Percentiles rank a stretch among this genome's conserved stretches.
phyloP scores from a whole-genome alignment of 768 basidiomycete species.

The Termitomyces sp. region DNA sequence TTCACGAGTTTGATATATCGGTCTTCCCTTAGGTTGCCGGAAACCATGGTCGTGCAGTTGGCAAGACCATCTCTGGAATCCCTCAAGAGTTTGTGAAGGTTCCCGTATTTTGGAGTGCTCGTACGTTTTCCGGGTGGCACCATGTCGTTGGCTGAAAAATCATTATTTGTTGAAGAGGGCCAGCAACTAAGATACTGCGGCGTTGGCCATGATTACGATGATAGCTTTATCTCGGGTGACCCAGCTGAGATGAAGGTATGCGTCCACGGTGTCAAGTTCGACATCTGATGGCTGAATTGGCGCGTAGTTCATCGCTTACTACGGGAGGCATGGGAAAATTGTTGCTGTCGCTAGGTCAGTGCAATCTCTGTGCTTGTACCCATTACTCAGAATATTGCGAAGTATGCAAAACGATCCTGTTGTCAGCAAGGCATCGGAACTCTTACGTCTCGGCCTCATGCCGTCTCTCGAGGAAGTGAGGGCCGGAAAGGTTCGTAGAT shows the following conservation, averaged over 20 bases:
- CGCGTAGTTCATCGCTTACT: slow-evolving; percentile 73
- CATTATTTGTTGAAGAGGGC: slow-evolving; percentile 47
- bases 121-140: slow-evolving; percentile 33
- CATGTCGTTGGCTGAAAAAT: background rate
- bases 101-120: slow-evolving; percentile 89
- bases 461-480: slow-evolving; percentile 69
- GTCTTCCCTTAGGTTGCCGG: slow-evolving; percentile 57
- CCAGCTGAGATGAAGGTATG: slow-evolving; percentile 70
- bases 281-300: background rate
- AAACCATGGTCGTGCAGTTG: slow-evolving; percentile 84
- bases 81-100: slow-evolving; percentile 71
- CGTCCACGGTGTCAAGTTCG: background rate
- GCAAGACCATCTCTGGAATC: slow-evolving; percentile 63
- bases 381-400: background rate
- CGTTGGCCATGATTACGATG: slow-evolving; percentile 63
- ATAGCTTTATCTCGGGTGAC: slow-evolving; percentile 73
- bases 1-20: background rate
- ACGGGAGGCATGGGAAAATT: slow-evolving; percentile 57
- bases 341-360: slow-evolving; percentile 62
- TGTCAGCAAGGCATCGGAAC: slow-evolving; percentile 71
- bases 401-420: slow-evolving; percentile 84
- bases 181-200: slow-evolving; percentile 86
- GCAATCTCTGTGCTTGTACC: background rate
- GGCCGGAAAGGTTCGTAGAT: slow-evolving; percentile 55
- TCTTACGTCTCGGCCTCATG: slow-evolving; percentile 77